Evolutionary conservation across 139 green algal genomes (phyloP), one percentile per base, ranked within the genome.

Genomic region (Microglena sp.): DNA sequence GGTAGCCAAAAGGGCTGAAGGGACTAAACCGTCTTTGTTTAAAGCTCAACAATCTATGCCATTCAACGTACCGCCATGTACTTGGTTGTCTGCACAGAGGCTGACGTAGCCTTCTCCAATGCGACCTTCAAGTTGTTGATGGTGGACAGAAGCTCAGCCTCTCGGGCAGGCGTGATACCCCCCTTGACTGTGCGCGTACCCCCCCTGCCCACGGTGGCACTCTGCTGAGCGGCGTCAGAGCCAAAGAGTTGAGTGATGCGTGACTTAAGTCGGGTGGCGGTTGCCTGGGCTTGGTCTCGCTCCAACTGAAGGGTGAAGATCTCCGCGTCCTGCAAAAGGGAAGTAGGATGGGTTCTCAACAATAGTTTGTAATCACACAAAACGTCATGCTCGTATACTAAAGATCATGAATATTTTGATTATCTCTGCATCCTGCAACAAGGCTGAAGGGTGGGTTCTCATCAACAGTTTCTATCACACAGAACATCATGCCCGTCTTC

Each of bases 1-100:
- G n/a, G n/a, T n/a, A n/a, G n/a, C n/a, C n/a, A n/a, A n/a, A n/a
- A n/a, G n/a, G n/a, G n/a, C n/a, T n/a, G n/a, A n/a, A n/a, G n/a
- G n/a, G n/a, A n/a, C n/a, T n/a, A n/a, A n/a, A n/a, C n/a, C n/a
- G n/a, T n/a, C n/a, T n/a, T n/a, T n/a, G n/a, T n/a, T n/a, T n/a
- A n/a, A n/a, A n/a, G n/a, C n/a, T n/a, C n/a, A n/a, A n/a, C n/a
- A n/a, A n/a, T n/a, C n/a, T n/a, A n/a, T n/a, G 15, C 40, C 40
- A 11, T 64, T 6, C 67, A n/a, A n/a, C n/a, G 35, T 21, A 82
- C 79, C 72, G 83, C 70, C 83, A 91, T 92, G 74, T 88, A 92
- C 55, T 90, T 90, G 30, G 75, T 76, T 43, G 63, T 81, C 63
- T 82, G 79, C 40, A 87, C 85, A 32, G 68, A 81, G 35, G 66